phyloP scores from a whole-genome alignment of 371 early-diverging fungal species.

The Mycotypha africana region DNA sequence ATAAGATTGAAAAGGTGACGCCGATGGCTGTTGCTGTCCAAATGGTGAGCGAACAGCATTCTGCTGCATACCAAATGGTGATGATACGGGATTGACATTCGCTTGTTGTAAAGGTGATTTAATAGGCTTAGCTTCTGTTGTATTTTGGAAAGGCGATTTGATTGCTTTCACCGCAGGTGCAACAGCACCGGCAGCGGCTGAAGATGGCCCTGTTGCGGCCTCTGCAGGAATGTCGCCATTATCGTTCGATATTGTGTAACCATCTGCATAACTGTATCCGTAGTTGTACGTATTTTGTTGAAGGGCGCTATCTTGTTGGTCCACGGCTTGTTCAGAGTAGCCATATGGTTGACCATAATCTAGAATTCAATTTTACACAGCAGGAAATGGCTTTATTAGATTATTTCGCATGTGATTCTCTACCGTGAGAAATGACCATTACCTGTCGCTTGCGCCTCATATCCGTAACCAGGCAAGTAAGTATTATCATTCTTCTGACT shows the following conservation, averaged over 20 bases:
- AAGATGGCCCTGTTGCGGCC: too few relatives aligned
- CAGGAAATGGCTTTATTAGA: too few relatives aligned
- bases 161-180: constrained; percentile 6
- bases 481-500: too few relatives aligned
- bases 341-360: too few relatives aligned
- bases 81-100: not conserved
- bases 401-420: too few relatives aligned
- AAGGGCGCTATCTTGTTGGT: too few relatives aligned
- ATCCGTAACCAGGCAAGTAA: constrained; percentile 3
- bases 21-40: not conserved
- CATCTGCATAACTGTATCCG: constrained; percentile 17
- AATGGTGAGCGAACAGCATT: constrained; percentile 3
- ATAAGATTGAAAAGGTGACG: too few relatives aligned
- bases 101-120: constrained; percentile 19
- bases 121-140: not conserved
- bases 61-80: constrained; percentile 5
- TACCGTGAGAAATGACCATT: not conserved
- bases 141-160: constrained; percentile 26
- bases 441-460: not conserved
- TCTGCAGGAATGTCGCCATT: too few relatives aligned
- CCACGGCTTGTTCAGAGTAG: too few relatives aligned
- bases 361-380: too few relatives aligned
- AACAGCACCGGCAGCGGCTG: constrained; percentile 1
- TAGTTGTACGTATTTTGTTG: too few relatives aligned
- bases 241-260: constrained; percentile 16